Evolutionary conservation across 75 land plant species (phyloP).

Genomic region (Cupressus sempervirens): DNA sequence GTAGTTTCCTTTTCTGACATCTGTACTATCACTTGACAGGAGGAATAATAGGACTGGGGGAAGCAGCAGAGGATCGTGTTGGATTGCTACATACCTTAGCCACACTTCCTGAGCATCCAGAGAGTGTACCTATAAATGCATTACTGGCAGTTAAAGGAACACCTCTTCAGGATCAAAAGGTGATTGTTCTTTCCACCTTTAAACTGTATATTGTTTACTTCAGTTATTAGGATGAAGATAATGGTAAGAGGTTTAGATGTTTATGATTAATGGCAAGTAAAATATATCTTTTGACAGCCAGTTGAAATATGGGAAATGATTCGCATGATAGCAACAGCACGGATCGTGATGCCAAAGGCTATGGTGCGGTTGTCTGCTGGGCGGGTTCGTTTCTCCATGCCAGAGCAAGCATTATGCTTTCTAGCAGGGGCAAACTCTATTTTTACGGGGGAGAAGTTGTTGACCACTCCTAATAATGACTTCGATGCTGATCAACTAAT

Average conservation of each 20-base stretch:
- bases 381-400: conserved; percentile 82
- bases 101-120: conserved; percentile 97
- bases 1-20: neutral
- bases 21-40: conserved; percentile 35
- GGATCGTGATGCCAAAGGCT: conserved; percentile 95
- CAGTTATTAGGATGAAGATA: neutral
- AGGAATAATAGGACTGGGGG: conserved; percentile 98
- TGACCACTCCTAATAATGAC: conserved; percentile 96
- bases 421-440: conserved; percentile 98
- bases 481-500: conserved; percentile 89
- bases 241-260: neutral
- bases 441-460: conserved; percentile 93
- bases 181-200: conserved; percentile 16
- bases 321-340: conserved; percentile 96
- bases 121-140: conserved; percentile 99
- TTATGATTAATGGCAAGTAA: conserved; percentile 4
- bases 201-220: neutral
- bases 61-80: conserved; percentile 91
- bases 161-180: conserved; percentile 99
- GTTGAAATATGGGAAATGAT: conserved; percentile 99
- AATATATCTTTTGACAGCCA: conserved; percentile 55
- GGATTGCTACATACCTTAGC: conserved; percentile 93
- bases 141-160: conserved; percentile 94
- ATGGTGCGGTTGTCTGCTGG: conserved; percentile 99
- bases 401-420: conserved; percentile 97